Base-by-base conservation (phyloP, 129 eudicot species). In the Oenanthe sinensis region DNA sequence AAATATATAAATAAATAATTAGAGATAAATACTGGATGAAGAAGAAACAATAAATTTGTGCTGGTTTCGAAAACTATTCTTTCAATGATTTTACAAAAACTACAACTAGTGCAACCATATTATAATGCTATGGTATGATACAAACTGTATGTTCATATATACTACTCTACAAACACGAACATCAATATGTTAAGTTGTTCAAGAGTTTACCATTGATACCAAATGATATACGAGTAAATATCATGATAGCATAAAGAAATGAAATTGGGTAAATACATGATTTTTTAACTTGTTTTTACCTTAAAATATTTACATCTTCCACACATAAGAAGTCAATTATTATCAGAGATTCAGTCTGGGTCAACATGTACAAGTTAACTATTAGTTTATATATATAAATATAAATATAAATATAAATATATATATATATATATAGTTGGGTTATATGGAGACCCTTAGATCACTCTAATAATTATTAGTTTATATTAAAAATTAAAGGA, bases 231-330 rank as follows among this genome's bases (percentile, higher is more conserved):
- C 3, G 10, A 33, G 74, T 49, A 36, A 10, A 28, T 36, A 13
- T 12, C 47, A 69, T 19, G 2, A 17, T n/a, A 69, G 13, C 74
- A 15, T 37, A 17, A 37, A 69, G 20, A 69, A 37, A 69, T 4
- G 46, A 33, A 4, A 8, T 77, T 24, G 37, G 4, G 39, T 33
- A 4, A 4, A 46, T 28, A 6, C n/a, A 46, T 49, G 12, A 17
- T 52, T 52, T 52, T 52, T 17, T 0, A 17, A 52, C n/a, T 52
- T 52, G n/a, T 8, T 52, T 77, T 65, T 85, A 95, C 99, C 97
- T 95, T 80, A 95, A 83, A 50, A 92, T 91, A 78, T 92, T 94
- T 58, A 90, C 89, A 75, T 95, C 99, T 50, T 92, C 95, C 80
- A 92, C 96, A 77, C 89, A 90, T 82, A 92, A 82, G 83, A 81